Conservation (phyloP, 1,284 basidiomycete genomes). For the Cryptococcus floricola region DNA sequence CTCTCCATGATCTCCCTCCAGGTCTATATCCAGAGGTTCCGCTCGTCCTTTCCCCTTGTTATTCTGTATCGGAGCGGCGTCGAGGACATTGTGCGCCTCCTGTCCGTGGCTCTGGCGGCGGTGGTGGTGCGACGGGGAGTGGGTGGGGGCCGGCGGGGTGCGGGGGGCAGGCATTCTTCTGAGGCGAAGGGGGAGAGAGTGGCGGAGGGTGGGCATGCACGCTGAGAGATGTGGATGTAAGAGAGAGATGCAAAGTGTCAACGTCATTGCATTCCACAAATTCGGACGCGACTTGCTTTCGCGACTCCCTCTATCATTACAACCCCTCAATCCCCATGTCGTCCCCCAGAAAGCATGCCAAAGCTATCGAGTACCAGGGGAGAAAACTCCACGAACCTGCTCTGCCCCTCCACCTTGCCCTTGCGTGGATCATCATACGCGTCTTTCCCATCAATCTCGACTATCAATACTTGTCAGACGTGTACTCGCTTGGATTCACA, state of each 20-base stretch:
- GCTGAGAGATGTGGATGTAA: neutral
- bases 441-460: slow-evolving; percentile 17
- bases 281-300: neutral
- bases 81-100: slow-evolving; percentile 1
- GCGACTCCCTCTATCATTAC: slow-evolving; percentile 1
- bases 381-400: slow-evolving; percentile 12
- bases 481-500: slow-evolving; percentile 32
- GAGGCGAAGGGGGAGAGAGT: neutral
- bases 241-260: neutral
- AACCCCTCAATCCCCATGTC: slow-evolving; percentile 6
- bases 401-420: slow-evolving; percentile 34
- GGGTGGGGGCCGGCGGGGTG: slow-evolving; percentile 1
- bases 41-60: slow-evolving; percentile 25
- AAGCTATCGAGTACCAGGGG: slow-evolving; percentile 4
- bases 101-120: neutral
- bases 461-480: slow-evolving; percentile 8
- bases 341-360: slow-evolving; percentile 8
- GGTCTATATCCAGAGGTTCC: neutral
- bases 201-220: slow-evolving; percentile 3
- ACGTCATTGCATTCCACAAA: neutral
- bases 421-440: slow-evolving; percentile 33
- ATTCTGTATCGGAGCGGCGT: neutral
- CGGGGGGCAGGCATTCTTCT: slow-evolving; percentile 10
- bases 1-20: neutral
- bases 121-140: slow-evolving; percentile 5